Percentiles rank a stretch among this genome's conserved stretches.
Evolutionary conservation across 106 monocot genomes (phyloP).

Genomic region (Dendrobium nobile): DNA sequence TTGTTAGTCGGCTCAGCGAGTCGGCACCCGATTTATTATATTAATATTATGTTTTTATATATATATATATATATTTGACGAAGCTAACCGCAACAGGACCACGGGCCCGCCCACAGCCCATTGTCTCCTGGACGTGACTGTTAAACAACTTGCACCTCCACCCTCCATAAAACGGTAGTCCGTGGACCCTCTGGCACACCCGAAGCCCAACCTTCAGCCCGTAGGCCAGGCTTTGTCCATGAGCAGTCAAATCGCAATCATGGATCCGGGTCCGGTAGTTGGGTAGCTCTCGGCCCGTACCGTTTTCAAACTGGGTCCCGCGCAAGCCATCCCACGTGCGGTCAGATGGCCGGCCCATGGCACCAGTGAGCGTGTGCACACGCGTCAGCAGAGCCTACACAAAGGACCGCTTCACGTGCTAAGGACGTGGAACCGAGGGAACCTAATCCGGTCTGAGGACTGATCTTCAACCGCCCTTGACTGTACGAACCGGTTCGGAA

Average conservation of each 20-base stretch:
- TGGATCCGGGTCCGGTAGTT: background rate
- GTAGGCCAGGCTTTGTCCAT: background rate
- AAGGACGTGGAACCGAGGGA: background rate
- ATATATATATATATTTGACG: too few relatives aligned
- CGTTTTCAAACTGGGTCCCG: too few relatives aligned
- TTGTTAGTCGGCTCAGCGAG: too few relatives aligned
- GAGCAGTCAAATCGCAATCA: background rate
- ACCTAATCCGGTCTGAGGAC: too few relatives aligned
- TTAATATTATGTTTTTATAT: too few relatives aligned
- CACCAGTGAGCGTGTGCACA: background rate
- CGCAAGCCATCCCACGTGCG: too few relatives aligned
- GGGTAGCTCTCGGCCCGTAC: background rate
- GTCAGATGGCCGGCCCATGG: background rate
- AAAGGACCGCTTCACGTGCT: constrained; percentile 2
- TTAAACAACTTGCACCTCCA: too few relatives aligned
- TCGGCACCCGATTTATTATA: too few relatives aligned
- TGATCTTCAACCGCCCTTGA: too few relatives aligned
- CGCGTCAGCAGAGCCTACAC: background rate
- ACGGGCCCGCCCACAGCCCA: background rate
- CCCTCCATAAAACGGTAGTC: background rate
- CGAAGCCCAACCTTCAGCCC: background rate
- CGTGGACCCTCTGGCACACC: background rate
- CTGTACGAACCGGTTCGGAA: too few relatives aligned
- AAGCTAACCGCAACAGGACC: background rate
- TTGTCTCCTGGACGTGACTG: background rate